Evolutionary conservation across 192 early-diverging fungal genomes (phyloP), one percentile per base, ranked within the genome.

Genomic region (Mortierella alpina): DNA sequence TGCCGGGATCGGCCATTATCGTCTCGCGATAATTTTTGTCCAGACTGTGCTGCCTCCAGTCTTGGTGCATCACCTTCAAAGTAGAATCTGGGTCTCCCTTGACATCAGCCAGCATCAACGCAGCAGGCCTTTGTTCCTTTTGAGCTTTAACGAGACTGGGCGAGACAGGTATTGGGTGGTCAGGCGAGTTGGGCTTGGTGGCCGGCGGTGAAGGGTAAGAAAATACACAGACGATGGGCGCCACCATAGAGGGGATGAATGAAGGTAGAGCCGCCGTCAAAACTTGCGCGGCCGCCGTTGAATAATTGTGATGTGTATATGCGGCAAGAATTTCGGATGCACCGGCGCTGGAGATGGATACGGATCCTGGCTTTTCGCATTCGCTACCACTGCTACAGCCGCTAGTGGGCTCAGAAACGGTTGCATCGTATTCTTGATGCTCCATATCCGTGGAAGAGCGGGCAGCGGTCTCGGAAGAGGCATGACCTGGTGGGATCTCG

Each of bases 151-250:
- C 15, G 9, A 50, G 13, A 52, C 22, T 51, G 17, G 48, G 57
- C 13, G 67, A 61, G 8, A 54, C 64, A 42, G 66, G 65, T 3
- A 55, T 41, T 2, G 62, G 59, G 49, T 64, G 67, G 11, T 23
- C 42, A 9, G 75, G 68, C 7, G 68, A 46, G 17, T 13, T 78
- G 18, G 75, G 53, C 20, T 70, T 78, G 15, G 75, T 54, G 0
- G 50, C 22, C 5, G 75, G 57, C 23, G 75, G 68, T 4, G 68
- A 66, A 2, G 68, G 69, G 51, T 79, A 79, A 0, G 76, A 72
- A 50, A 79, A 79, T 9, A 79, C 76, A 15, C 76, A 79, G 39
- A 79, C 76, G 42, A 79, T 79, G 7, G 76, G 76, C n/a, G 76
- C 69, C 13, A 79, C 76, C 75, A 78, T 71, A 51, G 76, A 79